Evolutionary conservation across 306 rosid genomes (phyloP).

Genomic region (Castanea mollissima): DNA sequence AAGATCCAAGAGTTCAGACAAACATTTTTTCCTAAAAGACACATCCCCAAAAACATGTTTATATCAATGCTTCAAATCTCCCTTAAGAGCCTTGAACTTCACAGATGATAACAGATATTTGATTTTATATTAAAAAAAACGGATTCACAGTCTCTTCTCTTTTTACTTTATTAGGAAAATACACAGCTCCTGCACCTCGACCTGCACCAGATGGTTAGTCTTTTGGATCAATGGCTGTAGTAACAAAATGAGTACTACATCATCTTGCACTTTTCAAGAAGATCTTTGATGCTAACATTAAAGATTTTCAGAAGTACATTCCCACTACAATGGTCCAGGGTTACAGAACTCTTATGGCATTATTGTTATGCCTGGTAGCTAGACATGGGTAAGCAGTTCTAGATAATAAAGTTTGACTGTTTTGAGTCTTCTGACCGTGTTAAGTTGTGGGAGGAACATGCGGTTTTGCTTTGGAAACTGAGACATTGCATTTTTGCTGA

Average conservation of each 20-base stretch:
- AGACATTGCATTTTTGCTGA: neutral
- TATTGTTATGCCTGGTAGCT: neutral
- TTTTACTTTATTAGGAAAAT: neutral
- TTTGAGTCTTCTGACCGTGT: neutral
- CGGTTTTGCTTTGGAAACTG: neutral
- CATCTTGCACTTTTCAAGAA: neutral
- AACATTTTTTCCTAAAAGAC: no score
- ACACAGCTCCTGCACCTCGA: neutral
- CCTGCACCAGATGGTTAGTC: neutral
- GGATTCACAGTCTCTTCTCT: neutral
- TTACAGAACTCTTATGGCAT: neutral
- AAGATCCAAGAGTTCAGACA: no score
- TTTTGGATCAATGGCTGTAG: neutral
- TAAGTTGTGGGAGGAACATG: neutral
- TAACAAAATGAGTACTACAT: neutral
- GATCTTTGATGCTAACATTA: neutral
- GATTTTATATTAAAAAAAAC: neutral
- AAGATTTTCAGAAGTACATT: neutral
- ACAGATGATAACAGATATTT: neutral
- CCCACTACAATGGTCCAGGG: neutral
- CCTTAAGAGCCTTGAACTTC: neutral
- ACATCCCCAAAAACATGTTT: no score
- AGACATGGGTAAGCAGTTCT: neutral
- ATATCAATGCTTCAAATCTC: no score
- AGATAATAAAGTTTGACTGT: neutral